A percentile compares a stretch with the other conserved stretches of the same genome.
Evolutionary conservation across 129 eudicot species (phyloP).

Genomic region (Heracleum sosnowskyi): DNA sequence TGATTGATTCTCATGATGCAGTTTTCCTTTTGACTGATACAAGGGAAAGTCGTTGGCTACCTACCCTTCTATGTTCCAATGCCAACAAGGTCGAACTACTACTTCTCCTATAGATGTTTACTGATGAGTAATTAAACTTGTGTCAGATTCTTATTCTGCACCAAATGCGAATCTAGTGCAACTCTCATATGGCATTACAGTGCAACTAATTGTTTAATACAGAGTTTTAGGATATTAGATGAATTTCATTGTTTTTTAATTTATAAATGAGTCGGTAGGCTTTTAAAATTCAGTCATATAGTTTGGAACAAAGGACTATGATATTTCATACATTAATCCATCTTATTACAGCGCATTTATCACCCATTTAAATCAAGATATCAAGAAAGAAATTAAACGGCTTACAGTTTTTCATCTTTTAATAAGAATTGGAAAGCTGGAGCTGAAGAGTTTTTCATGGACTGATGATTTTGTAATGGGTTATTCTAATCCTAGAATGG

Average conservation of each 20-base stretch:
- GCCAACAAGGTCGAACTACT: slow-evolving; percentile 44
- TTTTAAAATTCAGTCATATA: not conserved
- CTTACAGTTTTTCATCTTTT: not conserved
- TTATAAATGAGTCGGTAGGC: not conserved
- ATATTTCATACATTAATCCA: not conserved
- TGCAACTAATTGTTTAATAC: not conserved
- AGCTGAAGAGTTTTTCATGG: not conserved
- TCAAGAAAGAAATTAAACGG: not conserved
- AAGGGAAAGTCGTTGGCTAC: slow-evolving; percentile 97
- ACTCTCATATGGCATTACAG: not conserved
- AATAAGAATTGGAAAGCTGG: not conserved
- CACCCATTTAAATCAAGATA: not conserved
- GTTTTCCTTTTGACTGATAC: slow-evolving; percentile 86
- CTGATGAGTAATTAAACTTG: not conserved
- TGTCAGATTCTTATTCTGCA: not conserved
- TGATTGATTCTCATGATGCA: slow-evolving; percentile 79
- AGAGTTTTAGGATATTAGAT: not conserved
- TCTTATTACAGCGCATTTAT: not conserved
- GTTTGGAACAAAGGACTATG: not conserved
- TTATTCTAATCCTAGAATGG: not conserved
- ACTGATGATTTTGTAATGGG: not conserved
- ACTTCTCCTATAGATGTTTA: not conserved
- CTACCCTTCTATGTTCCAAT: slow-evolving; percentile 62
- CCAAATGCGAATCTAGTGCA: not conserved
- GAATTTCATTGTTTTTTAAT: not conserved